These are phyloP conservation scores for Ustilago shanxiensis DNA, from an alignment of 1,284 basidiomycete species.

Conservation along the genomic window DNA sequence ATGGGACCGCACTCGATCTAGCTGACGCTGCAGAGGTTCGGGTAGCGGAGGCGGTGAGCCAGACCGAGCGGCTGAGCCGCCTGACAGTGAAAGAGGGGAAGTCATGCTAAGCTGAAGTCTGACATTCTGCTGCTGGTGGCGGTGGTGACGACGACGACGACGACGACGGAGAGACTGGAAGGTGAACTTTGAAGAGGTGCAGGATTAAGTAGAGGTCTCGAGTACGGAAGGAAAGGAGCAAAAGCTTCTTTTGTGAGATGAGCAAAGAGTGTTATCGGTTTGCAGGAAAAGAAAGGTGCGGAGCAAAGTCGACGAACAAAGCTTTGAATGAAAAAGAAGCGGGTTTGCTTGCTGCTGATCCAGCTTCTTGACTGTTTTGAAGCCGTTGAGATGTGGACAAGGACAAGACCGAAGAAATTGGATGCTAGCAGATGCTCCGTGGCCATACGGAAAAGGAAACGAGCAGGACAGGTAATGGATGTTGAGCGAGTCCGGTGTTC, in stretches of 20 bases:
- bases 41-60: slow-evolving; percentile 26
- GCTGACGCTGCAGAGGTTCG: slow-evolving; percentile 20
- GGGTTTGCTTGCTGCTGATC: no score
- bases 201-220: not conserved
- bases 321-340: not conserved
- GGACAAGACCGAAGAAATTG: not conserved
- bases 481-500: no score
- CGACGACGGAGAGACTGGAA: no score
- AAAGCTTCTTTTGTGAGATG: no score
- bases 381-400: not conserved
- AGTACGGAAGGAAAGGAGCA: not conserved
- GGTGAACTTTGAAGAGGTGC: not conserved
- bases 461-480: no score
- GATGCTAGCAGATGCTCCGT: no score
- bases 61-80: slow-evolving; percentile 20
- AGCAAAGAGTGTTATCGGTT: no score
- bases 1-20: slow-evolving; percentile 25
- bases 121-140: slow-evolving; percentile 12
- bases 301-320: not conserved
- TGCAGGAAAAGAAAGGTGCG: not conserved
- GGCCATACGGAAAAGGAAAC: no score
- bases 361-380: no score
- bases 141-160: not conserved
- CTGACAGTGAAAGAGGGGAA: slow-evolving; percentile 8
- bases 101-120: slow-evolving; percentile 10